Evolutionary conservation across 2,329 filamentous ascomycete genomes (phyloP).

Genomic region (Ophiostoma tasmaniense): DNA sequence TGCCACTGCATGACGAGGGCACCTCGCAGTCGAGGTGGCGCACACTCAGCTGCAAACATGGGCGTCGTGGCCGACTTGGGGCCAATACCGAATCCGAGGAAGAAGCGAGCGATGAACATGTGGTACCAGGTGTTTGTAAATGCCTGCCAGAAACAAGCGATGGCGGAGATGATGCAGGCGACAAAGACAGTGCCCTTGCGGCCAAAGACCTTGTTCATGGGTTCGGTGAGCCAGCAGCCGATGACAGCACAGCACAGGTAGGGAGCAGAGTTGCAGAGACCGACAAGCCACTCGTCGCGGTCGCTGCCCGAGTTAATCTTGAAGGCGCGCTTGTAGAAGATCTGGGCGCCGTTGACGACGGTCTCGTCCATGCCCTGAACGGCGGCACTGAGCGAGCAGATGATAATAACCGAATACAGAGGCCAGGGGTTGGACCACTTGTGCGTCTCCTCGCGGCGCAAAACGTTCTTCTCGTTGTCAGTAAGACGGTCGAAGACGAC

Average conservation of each 20-base stretch:
- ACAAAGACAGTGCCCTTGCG: constrained; percentile 64
- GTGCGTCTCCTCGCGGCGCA: constrained; percentile 54
- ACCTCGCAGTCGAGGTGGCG: constrained; percentile 55
- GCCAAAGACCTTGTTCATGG: constrained; percentile 62
- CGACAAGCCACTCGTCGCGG: constrained; percentile 46
- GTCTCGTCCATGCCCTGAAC: constrained; percentile 68
- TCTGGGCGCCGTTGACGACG: constrained; percentile 60
- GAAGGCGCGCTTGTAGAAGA: constrained; percentile 55
- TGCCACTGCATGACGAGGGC: constrained; percentile 58
- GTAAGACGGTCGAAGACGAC: constrained; percentile 39
- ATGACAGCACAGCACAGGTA: constrained; percentile 60
- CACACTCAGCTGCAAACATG: constrained; percentile 59
- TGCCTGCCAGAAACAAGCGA: constrained; percentile 36
- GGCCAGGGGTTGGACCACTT: constrained; percentile 61
- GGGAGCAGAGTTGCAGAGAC: constrained; percentile 52
- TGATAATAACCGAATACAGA: constrained; percentile 56
- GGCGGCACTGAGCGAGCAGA: constrained; percentile 59
- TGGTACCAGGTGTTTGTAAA: constrained; percentile 49
- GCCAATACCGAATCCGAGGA: constrained; percentile 61
- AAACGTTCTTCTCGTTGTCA: constrained; percentile 46
- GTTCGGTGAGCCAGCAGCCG: constrained; percentile 66
- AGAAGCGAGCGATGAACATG: constrained; percentile 62
- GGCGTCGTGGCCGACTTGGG: constrained; percentile 59
- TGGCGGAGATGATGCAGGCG: constrained; percentile 41
- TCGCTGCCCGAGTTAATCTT: constrained; percentile 47